Percentiles rank a stretch among this genome's conserved stretches.
phyloP scores from a whole-genome alignment of 75 land plant genomes.

The Larix kaempferi region DNA sequence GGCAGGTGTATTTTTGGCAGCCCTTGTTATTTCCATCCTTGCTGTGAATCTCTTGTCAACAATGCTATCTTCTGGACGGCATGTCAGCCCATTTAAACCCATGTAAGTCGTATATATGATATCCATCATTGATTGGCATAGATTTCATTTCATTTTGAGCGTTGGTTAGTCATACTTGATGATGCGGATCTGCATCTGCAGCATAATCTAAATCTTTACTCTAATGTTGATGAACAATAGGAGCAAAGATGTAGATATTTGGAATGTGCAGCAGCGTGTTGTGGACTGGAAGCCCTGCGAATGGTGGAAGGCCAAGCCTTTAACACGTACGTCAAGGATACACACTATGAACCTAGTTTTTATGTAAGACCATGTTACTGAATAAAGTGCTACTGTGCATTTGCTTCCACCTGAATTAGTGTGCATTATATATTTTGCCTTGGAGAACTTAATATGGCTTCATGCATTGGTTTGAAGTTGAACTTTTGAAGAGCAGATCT shows the following conservation, averaged over 20 bases:
- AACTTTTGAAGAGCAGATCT: constrained; percentile 58
- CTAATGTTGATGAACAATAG: background rate
- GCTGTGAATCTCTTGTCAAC: background rate
- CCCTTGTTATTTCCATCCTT: background rate
- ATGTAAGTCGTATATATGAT: background rate
- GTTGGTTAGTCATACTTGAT: background rate
- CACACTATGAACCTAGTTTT: background rate
- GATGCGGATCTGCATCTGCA: background rate
- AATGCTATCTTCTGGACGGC: background rate
- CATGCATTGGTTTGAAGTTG: constrained; percentile 23
- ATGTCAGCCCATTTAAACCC: background rate
- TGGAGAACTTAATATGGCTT: constrained; percentile 11
- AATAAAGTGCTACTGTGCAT: background rate
- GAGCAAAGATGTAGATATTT: constrained; percentile 22
- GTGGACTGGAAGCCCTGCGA: constrained; percentile 60
- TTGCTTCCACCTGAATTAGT: background rate
- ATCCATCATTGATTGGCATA: background rate
- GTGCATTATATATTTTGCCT: constrained; percentile 8
- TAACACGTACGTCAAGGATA: constrained; percentile 16
- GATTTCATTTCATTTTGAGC: background rate
- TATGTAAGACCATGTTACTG: background rate
- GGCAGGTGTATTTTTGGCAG: background rate
- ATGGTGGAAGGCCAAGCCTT: constrained; percentile 42
- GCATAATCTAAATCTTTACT: background rate
- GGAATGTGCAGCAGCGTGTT: constrained; percentile 34